Conservation (phyloP, 371 early-diverging fungal genomes). For the Lichtheimia ramosa region DNA sequence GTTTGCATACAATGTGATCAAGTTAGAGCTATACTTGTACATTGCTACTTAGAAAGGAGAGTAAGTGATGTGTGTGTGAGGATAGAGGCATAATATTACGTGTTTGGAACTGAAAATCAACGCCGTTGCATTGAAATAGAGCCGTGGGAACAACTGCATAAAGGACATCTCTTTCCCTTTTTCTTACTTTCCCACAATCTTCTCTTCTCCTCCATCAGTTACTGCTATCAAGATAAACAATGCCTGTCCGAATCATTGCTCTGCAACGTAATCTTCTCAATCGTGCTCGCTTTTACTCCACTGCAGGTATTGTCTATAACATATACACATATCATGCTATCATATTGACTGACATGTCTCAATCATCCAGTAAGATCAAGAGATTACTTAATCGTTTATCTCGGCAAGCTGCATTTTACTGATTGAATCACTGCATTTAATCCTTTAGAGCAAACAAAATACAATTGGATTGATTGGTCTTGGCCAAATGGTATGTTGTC, state of each 20-base stretch:
- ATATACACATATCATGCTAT: neutral
- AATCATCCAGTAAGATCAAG: neutral
- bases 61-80: no score
- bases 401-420: neutral
- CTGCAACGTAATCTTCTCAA: neutral
- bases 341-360: neutral
- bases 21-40: no score
- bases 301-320: neutral
- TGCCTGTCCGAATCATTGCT: neutral
- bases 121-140: neutral
- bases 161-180: neutral
- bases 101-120: no score
- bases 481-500: conserved; percentile 87
- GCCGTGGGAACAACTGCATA: conserved; percentile 1
- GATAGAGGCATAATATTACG: no score
- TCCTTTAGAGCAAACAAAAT: conserved; percentile 22
- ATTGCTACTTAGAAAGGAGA: no score
- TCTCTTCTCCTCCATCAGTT: neutral
- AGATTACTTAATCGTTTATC: neutral
- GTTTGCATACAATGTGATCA: no score
- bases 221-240: neutral
- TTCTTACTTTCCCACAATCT: conserved; percentile 4
- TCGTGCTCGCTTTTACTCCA: neutral
- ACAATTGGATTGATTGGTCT: conserved; percentile 92
- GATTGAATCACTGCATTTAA: neutral